phyloP scores from a whole-genome alignment of 2,329 filamentous ascomycete genomes.

The Phaeomoniella chlamydospora region DNA sequence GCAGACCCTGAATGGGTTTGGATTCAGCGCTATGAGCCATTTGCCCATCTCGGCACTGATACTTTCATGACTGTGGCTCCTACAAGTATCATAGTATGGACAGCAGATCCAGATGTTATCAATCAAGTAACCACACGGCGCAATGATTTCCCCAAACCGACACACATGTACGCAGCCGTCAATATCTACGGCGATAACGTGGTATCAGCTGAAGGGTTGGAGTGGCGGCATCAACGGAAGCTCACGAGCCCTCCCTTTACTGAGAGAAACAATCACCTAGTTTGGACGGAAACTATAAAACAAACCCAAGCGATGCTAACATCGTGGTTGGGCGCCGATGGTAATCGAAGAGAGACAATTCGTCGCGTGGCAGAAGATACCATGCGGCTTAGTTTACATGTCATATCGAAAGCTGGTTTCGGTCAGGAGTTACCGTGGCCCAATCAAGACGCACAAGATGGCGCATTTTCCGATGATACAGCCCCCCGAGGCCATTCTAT shows the following conservation, averaged over 20 bases:
- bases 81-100: slow-evolving; percentile 35
- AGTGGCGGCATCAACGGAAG: slow-evolving; percentile 62
- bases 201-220: slow-evolving; percentile 51
- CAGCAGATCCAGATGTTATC: slow-evolving; percentile 50
- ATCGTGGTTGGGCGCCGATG: slow-evolving; percentile 37
- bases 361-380: slow-evolving; percentile 46
- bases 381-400: slow-evolving; percentile 46
- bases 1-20: slow-evolving; percentile 11
- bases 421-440: slow-evolving; percentile 44
- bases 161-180: slow-evolving; percentile 42
- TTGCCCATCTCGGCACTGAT: slow-evolving; percentile 43
- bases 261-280: slow-evolving; percentile 57
- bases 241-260: slow-evolving; percentile 59
- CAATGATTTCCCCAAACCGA: slow-evolving; percentile 58
- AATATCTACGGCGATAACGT: slow-evolving; percentile 59
- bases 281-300: slow-evolving; percentile 47
- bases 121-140: slow-evolving; percentile 50
- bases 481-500: slow-evolving; percentile 16
- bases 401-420: slow-evolving; percentile 58
- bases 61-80: slow-evolving; percentile 52
- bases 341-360: slow-evolving; percentile 33
- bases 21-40: slow-evolving; percentile 28
- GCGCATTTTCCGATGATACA: slow-evolving; percentile 3
- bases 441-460: slow-evolving; percentile 31
- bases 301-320: slow-evolving; percentile 50